A percentile compares a stretch with the other conserved stretches of the same genome.
These are phyloP conservation scores for Suaeda aralocaspica DNA, from an alignment of 148 eudicot genomes.

Conservation along the genomic window DNA sequence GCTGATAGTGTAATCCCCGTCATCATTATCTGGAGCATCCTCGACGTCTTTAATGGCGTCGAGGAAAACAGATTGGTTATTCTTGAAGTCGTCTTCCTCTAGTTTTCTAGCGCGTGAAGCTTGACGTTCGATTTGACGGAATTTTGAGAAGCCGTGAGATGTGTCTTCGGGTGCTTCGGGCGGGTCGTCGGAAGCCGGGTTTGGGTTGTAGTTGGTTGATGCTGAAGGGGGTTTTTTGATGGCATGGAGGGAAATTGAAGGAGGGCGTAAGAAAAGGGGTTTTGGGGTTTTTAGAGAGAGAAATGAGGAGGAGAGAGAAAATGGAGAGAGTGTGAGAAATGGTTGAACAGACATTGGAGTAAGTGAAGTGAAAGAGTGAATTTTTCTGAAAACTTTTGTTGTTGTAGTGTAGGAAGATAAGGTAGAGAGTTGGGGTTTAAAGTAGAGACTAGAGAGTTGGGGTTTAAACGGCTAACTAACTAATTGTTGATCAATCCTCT, in stretches of 20 bases:
- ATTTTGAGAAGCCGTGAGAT: constrained; percentile 78
- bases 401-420: background rate
- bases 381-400: too few relatives aligned
- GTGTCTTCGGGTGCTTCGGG: constrained; percentile 92
- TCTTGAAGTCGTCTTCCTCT: constrained; percentile 55
- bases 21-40: constrained; percentile 59
- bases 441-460: too few relatives aligned
- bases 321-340: constrained; percentile 25
- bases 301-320: constrained; percentile 15
- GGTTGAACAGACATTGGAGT: constrained; percentile 25
- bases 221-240: constrained; percentile 28
- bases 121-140: constrained; percentile 71
- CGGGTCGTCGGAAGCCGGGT: constrained; percentile 77
- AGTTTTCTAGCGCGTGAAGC: constrained; percentile 64
- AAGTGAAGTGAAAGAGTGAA: too few relatives aligned
- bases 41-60: constrained; percentile 69
- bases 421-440: background rate
- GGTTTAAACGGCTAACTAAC: too few relatives aligned
- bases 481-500: too few relatives aligned
- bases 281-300: constrained; percentile 19
- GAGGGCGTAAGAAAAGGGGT: constrained; percentile 18
- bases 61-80: constrained; percentile 58
- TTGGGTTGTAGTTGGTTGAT: constrained; percentile 49
- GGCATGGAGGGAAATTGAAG: constrained; percentile 26
- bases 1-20: constrained; percentile 22